Base-by-base conservation (phyloP, 1,139 yeast species). In the Starmera stellimalicola region DNA sequence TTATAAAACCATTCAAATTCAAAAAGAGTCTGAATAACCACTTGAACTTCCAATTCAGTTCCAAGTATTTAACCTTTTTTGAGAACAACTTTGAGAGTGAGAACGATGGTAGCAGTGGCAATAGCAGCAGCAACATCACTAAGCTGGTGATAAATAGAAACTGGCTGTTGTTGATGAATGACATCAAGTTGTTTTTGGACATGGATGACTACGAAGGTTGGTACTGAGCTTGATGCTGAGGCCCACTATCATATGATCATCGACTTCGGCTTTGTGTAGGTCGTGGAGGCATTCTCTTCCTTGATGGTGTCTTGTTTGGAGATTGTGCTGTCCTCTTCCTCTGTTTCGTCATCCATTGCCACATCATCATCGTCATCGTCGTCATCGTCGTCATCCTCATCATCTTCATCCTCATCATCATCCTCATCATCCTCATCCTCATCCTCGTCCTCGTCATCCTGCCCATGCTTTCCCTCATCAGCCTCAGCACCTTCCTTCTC, bases 381-480 rank as follows among this genome's bases (percentile, higher is more conserved):
- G 3, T 18, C 26, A 8, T 30, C 37, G 3, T 35, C 35, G 8
- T 35, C 32, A 15, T 27, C 27, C 5, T 33, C 33, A 12, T 8
- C 27, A 15, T 49, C 60, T n/a, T 54, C 58, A 11, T 45, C 55
- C 12, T 48, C 57, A 8, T 55, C 62, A 14, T 58, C 65, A n/a
- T 53, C 57, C 12, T 57, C 59, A 7, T 58, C 62, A 20, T 61
- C 66, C 10, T 62, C 66, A 10, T 43, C 44, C 1, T 44, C 57
- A 3, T 48, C 53, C 3, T 48, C 54, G 2, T 51, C 55, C 1
- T 51, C 58, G 3, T 50, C 55, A 5, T 51, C 56, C 1, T 54
- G 57, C 2, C 52, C 55, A 7, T 47, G 53, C 5, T 49, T 52
- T n/a, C 53, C 55, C 1, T 47, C 57, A 3, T 55, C 58, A 2